Base-by-base conservation (phyloP, 257 asterid genomes). In the Solanum habrochaites region DNA sequence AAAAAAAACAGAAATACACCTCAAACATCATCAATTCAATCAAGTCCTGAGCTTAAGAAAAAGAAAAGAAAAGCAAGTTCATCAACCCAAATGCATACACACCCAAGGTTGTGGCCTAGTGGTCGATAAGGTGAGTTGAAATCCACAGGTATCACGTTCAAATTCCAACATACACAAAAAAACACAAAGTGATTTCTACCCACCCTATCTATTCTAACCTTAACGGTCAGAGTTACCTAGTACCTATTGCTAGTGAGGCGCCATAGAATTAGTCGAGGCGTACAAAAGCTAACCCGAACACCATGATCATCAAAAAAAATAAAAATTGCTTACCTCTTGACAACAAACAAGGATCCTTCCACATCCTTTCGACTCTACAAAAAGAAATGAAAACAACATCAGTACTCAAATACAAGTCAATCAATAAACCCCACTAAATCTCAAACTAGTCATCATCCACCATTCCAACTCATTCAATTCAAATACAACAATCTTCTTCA, bases 291-390 rank as follows among this genome's bases (percentile, higher is more conserved):
- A 21, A 21, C 70, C 29, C 70, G 0, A 5, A 62, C 16, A 62
- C 31, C 70, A 62, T 62, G 70, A 11, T 23, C 14, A 62, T n/a
- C 0, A 60, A 23, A 20, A 69, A 39, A 72, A 35, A 47, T 11
- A 40, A 74, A 13, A 31, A 25, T 25, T 67, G 49, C 87, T 74
- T 87, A 96, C 99, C 99, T 96, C 89, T 93, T 95, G 81, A 96
- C 98, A 60, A 95, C 98, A 91, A 96, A 96, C 31, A 96, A 93
- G 15, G 99, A 91, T 80, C 99, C 99, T 91, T 96, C 95, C 23
- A 96, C 99, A 90, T 95, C 98, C 91, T 94, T 96, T 70, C 99
- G 96, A 89, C 97, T 94, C 99, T 96, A 92, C 87, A 87, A 85
- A 80, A 69, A 72, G 86, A 85, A 40, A 49, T 3, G 5, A 37